Percentiles rank a stretch among this genome's conserved stretches.
Evolutionary conservation across 495 filamentous ascomycete genomes (phyloP).

Genomic region (Physcia stellaris): DNA sequence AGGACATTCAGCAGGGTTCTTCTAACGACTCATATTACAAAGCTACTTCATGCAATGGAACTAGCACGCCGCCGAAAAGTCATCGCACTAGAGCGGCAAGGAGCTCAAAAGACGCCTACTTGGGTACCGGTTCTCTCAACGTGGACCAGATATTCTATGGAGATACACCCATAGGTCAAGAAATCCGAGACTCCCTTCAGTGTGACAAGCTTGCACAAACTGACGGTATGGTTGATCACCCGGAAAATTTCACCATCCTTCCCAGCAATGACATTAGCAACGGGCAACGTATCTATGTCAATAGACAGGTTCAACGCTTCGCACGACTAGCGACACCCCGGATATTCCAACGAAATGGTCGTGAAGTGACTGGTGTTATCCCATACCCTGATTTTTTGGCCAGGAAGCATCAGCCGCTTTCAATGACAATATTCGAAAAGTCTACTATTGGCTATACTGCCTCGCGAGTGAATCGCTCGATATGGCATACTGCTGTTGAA

Average conservation of each 20-base stretch:
- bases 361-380: slow-evolving; percentile 2
- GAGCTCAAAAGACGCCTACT: too few species aligned
- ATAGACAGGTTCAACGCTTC: slow-evolving; percentile 18
- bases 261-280: not conserved
- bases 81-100: too few species aligned
- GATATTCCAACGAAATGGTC: not conserved
- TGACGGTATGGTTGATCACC: not conserved
- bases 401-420: slow-evolving; percentile 10
- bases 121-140: slow-evolving; percentile 17
- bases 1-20: too few species aligned
- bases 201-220: too few species aligned
- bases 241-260: slow-evolving; percentile 6
- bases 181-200: slow-evolving; percentile 1
- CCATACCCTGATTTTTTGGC: slow-evolving; percentile 12
- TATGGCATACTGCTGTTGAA: slow-evolving; percentile 2
- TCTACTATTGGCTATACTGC: slow-evolving; percentile 1
- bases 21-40: not conserved
- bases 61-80: too few species aligned
- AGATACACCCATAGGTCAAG: slow-evolving; percentile 15
- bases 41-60: too few species aligned
- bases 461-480: slow-evolving; percentile 9
- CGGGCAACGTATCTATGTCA: slow-evolving; percentile 17
- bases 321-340: slow-evolving; percentile 4
- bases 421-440: slow-evolving; percentile 10
- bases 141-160: slow-evolving; percentile 31